A percentile compares a stretch with the other conserved stretches of the same genome.
phyloP scores from a whole-genome alignment of 169 alveolate species.

The Eimeria praecox region DNA sequence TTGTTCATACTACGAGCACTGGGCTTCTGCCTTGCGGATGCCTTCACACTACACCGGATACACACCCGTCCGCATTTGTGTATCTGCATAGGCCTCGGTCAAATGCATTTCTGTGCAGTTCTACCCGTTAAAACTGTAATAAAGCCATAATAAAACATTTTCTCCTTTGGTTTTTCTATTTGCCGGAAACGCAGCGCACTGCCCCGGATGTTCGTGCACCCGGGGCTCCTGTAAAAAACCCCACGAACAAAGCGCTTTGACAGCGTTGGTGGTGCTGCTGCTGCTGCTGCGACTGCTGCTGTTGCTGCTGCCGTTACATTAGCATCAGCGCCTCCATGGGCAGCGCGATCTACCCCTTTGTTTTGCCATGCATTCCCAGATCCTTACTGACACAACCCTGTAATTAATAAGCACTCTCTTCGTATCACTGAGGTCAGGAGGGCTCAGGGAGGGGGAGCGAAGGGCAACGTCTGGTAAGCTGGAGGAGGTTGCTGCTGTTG shows the following conservation, averaged over 20 bases:
- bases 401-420: not conserved
- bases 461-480: conserved; percentile 53
- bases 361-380: not conserved
- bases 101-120: not conserved
- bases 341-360: not conserved
- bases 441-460: conserved; percentile 47
- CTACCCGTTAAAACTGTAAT: not conserved
- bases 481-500: conserved; percentile 32
- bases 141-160: not conserved
- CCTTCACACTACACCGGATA: not conserved
- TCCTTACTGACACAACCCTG: not conserved
- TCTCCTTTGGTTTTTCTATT: not conserved
- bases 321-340: not conserved
- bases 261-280: not conserved
- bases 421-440: not conserved
- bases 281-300: not conserved
- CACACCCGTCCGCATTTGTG: not conserved
- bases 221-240: not conserved
- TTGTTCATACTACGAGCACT: not conserved
- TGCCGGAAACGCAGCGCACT: conserved; percentile 10
- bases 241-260: not conserved
- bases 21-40: not conserved
- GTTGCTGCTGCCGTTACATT: not conserved
- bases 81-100: not conserved
- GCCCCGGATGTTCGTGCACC: not conserved